phyloP scores from a whole-genome alignment of 768 basidiomycete species.

The Lactarius sanguifluus region DNA sequence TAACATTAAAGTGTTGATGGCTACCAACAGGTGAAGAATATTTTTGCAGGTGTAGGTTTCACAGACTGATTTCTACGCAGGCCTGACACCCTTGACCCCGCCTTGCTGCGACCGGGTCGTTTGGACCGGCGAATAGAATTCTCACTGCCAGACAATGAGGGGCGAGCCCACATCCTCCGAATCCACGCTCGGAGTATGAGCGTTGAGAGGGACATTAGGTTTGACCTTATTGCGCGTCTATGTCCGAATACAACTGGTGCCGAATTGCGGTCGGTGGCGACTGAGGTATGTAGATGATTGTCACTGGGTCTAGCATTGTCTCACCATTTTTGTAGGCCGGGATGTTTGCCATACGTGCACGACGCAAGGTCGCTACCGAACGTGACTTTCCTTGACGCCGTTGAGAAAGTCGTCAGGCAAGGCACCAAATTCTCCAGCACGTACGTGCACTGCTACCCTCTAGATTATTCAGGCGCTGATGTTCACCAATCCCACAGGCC shows the following conservation, averaged over 20 bases:
- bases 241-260: conserved; percentile 99
- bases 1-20: conserved; percentile 99
- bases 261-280: conserved; percentile 95
- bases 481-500: conserved; percentile 49
- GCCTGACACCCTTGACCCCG: conserved; percentile 97
- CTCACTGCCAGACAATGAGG: conserved; percentile 90
- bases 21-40: conserved; percentile 82
- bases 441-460: conserved; percentile 49
- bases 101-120: conserved; percentile 91
- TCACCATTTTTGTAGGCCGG: conserved; percentile 63
- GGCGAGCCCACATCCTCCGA: conserved; percentile 92
- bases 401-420: conserved; percentile 97
- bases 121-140: conserved; percentile 98
- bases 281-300: conserved; percentile 61
- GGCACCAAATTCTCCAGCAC: conserved; percentile 98
- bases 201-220: conserved; percentile 94
- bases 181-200: conserved; percentile 99
- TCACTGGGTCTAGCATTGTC: conserved; percentile 1
- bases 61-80: conserved; percentile 42
- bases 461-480: conserved; percentile 18
- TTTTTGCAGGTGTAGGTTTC: conserved; percentile 6
- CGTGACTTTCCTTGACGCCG: conserved; percentile 97
- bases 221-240: conserved; percentile 92
- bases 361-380: conserved; percentile 95
- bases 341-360: conserved; percentile 99